Conservation (phyloP, 1,139 yeast genomes). For the Pichia sp. region DNA sequence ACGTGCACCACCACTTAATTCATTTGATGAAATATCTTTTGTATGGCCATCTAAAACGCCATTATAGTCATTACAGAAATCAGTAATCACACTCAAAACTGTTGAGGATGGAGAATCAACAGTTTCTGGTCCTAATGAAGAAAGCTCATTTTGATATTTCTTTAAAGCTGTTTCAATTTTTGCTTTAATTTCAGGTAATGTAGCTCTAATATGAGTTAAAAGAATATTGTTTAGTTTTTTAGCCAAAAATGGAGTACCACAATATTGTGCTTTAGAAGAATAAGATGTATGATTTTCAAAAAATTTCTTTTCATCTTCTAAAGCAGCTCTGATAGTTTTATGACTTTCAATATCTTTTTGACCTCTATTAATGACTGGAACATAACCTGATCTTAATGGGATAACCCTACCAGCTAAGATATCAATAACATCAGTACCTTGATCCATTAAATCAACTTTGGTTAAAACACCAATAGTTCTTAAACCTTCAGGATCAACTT, state of each 20-base stretch:
- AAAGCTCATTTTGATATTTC: slow-evolving; percentile 76
- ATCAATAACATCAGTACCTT: slow-evolving; percentile 98
- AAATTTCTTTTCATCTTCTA: slow-evolving; percentile 69
- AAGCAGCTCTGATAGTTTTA: slow-evolving; percentile 85
- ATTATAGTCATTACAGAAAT: slow-evolving; percentile 84
- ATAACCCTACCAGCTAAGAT: slow-evolving; percentile 94
- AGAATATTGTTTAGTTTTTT: slow-evolving; percentile 86
- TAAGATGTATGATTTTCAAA: slow-evolving; percentile 75
- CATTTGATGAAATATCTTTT: slow-evolving; percentile 77
- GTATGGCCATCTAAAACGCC: slow-evolving; percentile 93
- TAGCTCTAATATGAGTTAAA: slow-evolving; percentile 87
- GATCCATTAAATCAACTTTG: slow-evolving; percentile 95
- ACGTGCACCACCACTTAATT: slow-evolving; percentile 96
- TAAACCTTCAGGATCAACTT: slow-evolving; percentile 95
- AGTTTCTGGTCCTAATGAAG: slow-evolving; percentile 75
- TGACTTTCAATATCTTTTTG: slow-evolving; percentile 88
- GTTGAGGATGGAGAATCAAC: slow-evolving; percentile 86
- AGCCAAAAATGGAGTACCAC: slow-evolving; percentile 97
- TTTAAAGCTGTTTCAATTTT: slow-evolving; percentile 79
- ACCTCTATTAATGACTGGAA: slow-evolving; percentile 96
- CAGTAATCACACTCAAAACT: slow-evolving; percentile 86
- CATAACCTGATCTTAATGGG: slow-evolving; percentile 92
- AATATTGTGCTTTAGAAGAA: slow-evolving; percentile 70
- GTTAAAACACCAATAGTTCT: slow-evolving; percentile 97
- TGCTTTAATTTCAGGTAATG: slow-evolving; percentile 89